phyloP scores from a whole-genome alignment of 73 alveolate species.

The Paramecium tetraurelia region DNA sequence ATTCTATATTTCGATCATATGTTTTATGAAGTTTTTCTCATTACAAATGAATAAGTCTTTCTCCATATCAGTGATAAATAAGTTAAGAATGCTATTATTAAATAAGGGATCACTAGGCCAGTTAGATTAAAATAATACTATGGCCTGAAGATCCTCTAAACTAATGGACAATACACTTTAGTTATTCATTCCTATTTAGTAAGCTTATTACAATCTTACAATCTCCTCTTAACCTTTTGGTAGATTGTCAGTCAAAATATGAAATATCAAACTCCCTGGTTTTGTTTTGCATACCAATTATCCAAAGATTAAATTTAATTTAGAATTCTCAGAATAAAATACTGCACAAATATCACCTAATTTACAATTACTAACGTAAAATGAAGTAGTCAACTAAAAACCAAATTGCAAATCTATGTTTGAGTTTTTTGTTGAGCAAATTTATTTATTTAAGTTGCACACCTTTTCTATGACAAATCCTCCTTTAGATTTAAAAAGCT shows the following conservation, averaged over 20 bases:
- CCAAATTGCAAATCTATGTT: background rate
- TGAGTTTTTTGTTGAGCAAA: too few relatives aligned
- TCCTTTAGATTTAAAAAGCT: background rate
- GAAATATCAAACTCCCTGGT: background rate
- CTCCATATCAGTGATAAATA: background rate
- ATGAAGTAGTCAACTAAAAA: background rate
- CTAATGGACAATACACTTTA: background rate
- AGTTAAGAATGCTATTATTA: background rate
- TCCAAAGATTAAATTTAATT: background rate
- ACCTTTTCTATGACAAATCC: background rate
- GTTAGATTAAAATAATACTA: background rate
- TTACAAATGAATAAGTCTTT: background rate
- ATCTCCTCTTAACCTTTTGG: background rate
- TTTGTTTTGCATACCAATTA: background rate
- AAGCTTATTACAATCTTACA: background rate
- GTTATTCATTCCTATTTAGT: background rate
- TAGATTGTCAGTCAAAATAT: background rate
- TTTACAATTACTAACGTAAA: background rate
- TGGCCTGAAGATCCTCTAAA: background rate
- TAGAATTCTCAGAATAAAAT: background rate
- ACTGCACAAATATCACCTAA: background rate
- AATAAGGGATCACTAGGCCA: constrained; percentile 12
- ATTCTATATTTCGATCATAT: background rate
- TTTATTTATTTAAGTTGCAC: background rate
- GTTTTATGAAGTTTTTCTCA: background rate